These are phyloP conservation scores for Auricularia auricula-judae DNA, from an alignment of 768 basidiomycete species.

Conservation along the genomic window DNA sequence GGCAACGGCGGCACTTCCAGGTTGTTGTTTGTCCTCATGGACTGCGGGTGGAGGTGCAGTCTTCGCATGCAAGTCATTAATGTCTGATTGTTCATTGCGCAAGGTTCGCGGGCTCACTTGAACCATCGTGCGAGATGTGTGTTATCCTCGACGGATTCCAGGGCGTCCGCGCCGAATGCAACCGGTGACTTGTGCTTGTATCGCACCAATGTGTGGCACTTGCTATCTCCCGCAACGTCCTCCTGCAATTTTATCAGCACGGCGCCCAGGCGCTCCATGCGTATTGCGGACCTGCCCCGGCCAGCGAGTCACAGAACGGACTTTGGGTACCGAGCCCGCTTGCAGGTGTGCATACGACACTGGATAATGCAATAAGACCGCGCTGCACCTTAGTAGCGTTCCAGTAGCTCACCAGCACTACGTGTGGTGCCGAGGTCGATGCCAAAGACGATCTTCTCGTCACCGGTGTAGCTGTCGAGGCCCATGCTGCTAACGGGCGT, in stretches of 20 bases:
- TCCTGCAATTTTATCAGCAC: neutral
- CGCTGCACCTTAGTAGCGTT: neutral
- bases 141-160: neutral
- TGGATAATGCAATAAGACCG: neutral
- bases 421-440: neutral
- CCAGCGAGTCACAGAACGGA: slow-evolving; percentile 3
- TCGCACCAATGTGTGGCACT: slow-evolving; percentile 1
- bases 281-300: neutral
- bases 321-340: neutral
- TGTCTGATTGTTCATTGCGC: neutral
- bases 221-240: neutral
- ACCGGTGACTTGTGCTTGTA: neutral
- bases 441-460: neutral
- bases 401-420: neutral
- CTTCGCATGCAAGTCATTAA: neutral
- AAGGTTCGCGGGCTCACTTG: neutral
- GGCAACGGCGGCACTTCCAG: slow-evolving; percentile 3
- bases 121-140: slow-evolving; percentile 3
- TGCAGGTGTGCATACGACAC: neutral
- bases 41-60: slow-evolving; percentile 4
- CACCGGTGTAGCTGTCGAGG: neutral
- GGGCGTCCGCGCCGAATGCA: slow-evolving; percentile 4
- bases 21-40: slow-evolving; percentile 1
- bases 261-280: neutral
- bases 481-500: neutral